Base-by-base conservation (phyloP, 805 yeast genomes). In the Metschnikowia lochheadii region DNA sequence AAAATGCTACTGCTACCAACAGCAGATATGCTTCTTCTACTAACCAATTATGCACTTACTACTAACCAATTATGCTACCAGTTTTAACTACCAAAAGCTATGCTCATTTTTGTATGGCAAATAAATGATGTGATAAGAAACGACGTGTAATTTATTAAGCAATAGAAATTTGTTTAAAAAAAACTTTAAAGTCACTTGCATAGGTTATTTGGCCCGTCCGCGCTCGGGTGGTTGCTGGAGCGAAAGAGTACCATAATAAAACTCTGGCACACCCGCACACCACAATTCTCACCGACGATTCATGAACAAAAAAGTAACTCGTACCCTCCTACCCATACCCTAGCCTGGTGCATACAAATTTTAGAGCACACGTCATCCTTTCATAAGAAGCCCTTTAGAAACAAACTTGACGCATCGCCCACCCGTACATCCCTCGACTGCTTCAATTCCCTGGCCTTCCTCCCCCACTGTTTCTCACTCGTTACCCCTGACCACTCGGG, bases 241-340 rank as follows among this genome's bases (percentile, higher is more conserved):
- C 45, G 38, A 42, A 42, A 20, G 33, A 32, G 38, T 42, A n/a
- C 32, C 31, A 42, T 42, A 42, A 33, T 42, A 42, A 42, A 40
- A 42, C 38, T 18, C 31, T 42, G 29, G 45, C 38, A 46, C 36
- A 46, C 49, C 49, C 49, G 49, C 31, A 46, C 49, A 46, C 49
- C 49, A 40, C 49, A 36, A 18, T 44, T 45, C 49, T 40, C 49
- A 46, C 44, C 46, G 49, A 46, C 49, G 49, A 46, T 20, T 32
- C 44, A 21, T 31, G 36, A 23, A 42, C 35, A 46, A 46, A 46
- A 46, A 45, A 45, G 48, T 18, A 36, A 45, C 44, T 37, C 48
- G 48, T 23, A 26, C 44, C 18, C 21, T 11, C 31, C 36, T 13
- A 36, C 41, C 44, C 40, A 14, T 18, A 37, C 11, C 17, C 15